Conservation (phyloP, 345 rosid species). For the Pugionium dolabratum region DNA sequence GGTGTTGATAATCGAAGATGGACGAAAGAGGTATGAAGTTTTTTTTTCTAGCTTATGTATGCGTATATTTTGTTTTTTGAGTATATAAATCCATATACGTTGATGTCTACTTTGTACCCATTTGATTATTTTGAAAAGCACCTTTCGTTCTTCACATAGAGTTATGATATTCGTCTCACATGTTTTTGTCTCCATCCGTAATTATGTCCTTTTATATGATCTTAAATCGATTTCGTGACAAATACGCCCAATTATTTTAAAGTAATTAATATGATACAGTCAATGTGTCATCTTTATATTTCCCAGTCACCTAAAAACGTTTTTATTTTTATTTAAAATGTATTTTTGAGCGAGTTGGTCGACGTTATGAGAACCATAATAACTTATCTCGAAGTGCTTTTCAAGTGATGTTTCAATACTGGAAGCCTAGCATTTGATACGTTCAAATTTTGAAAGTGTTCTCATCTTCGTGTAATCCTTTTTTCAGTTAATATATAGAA, state of each 20-base stretch:
- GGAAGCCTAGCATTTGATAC: background rate
- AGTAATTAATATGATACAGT: background rate
- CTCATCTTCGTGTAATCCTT: background rate
- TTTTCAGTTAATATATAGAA: background rate
- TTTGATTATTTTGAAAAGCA: constrained; percentile 26
- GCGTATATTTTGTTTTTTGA: background rate
- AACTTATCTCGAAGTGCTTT: constrained; percentile 1
- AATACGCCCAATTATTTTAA: constrained; percentile 23
- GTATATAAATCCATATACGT: background rate
- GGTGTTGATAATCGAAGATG: background rate
- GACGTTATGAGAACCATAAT: background rate
- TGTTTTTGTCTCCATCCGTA: constrained; percentile 19
- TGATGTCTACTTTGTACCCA: constrained; percentile 22
- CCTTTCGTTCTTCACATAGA: constrained; percentile 26
- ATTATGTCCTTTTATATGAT: constrained; percentile 3
- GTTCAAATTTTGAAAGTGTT: background rate
- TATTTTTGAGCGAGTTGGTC: background rate
- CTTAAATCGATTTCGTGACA: constrained; percentile 29
- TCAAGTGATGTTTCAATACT: background rate
- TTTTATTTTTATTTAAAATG: background rate
- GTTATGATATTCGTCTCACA: constrained; percentile 19
- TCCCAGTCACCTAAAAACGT: constrained; percentile 8
- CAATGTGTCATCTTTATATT: background rate
- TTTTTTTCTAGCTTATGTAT: constrained; percentile 2
- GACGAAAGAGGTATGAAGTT: background rate